Evolutionary conservation across 345 rosid species (phyloP).

Genomic region (Salix exigua): DNA sequence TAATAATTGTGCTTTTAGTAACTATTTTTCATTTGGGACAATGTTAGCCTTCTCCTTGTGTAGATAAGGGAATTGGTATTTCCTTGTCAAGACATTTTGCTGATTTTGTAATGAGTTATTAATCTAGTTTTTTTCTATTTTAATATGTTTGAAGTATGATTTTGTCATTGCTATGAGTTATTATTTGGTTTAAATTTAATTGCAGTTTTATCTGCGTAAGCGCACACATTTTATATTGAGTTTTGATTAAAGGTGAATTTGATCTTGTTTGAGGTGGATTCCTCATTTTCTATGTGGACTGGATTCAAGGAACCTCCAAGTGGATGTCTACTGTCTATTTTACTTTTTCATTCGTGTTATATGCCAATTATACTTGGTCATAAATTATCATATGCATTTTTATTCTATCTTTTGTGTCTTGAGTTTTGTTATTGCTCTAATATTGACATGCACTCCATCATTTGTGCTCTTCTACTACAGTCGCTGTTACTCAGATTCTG

Average conservation of each 20-base stretch:
- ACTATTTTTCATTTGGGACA: too few species aligned
- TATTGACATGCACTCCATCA: conserved; percentile 5
- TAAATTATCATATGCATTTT: not conserved
- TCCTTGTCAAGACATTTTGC: too few species aligned
- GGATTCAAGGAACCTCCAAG: not conserved
- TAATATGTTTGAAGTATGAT: not conserved
- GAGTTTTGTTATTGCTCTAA: not conserved
- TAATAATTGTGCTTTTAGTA: too few species aligned
- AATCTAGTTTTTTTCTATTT: not conserved
- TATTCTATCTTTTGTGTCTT: not conserved
- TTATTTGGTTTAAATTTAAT: not conserved
- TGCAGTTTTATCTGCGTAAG: not conserved
- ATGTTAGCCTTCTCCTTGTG: too few species aligned
- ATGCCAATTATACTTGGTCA: not conserved
- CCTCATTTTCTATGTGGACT: not conserved
- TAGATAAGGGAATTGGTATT: not conserved
- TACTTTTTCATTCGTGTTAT: not conserved
- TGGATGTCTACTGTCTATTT: not conserved
- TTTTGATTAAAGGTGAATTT: not conserved
- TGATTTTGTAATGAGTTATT: too few species aligned
- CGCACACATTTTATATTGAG: not conserved
- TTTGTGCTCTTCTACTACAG: conserved; percentile 35
- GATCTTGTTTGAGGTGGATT: not conserved
- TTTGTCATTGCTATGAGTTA: not conserved
- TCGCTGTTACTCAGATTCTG: conserved; percentile 90